These are phyloP conservation scores for Blastocystis sp. DNA, from an alignment of 352 stramenopile genomes.

Conservation along the genomic window DNA sequence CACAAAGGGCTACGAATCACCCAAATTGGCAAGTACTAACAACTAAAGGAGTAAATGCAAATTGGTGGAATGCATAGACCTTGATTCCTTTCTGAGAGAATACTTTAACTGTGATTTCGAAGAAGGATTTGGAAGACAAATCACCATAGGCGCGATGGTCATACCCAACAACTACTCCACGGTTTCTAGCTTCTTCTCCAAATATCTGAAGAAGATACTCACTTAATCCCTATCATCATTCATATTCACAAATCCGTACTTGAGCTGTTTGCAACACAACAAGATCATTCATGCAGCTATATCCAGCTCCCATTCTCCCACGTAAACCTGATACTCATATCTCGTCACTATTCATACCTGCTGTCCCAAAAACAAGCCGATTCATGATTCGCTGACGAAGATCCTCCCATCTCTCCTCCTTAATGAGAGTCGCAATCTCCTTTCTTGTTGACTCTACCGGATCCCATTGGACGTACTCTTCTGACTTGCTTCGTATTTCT, in stretches of 20 bases:
- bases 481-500: background rate
- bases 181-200: slow-evolving; percentile 75
- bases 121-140: slow-evolving; percentile 82
- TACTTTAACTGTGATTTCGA: slow-evolving; percentile 39
- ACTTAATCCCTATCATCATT: slow-evolving; percentile 75
- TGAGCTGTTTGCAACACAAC: slow-evolving; percentile 86
- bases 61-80: slow-evolving; percentile 57
- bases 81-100: slow-evolving; percentile 70
- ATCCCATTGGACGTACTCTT: slow-evolving; percentile 81
- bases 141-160: slow-evolving; percentile 80
- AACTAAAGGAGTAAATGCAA: slow-evolving; percentile 48
- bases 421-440: slow-evolving; percentile 76
- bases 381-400: slow-evolving; percentile 76
- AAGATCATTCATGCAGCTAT: slow-evolving; percentile 85
- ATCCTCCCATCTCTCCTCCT: slow-evolving; percentile 72
- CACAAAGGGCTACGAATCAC: slow-evolving; percentile 74
- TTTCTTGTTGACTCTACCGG: slow-evolving; percentile 78
- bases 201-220: slow-evolving; percentile 79
- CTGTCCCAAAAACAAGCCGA: slow-evolving; percentile 85
- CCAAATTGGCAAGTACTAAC: slow-evolving; percentile 45
- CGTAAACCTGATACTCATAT: slow-evolving; percentile 72
- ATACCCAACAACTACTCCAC: slow-evolving; percentile 82
- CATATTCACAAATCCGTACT: slow-evolving; percentile 23
- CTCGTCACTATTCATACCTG: slow-evolving; percentile 71
- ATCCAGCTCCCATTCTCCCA: slow-evolving; percentile 82